Evolutionary conservation across 352 stramenopile species (phyloP).

Genomic region (Pythium volutum): DNA sequence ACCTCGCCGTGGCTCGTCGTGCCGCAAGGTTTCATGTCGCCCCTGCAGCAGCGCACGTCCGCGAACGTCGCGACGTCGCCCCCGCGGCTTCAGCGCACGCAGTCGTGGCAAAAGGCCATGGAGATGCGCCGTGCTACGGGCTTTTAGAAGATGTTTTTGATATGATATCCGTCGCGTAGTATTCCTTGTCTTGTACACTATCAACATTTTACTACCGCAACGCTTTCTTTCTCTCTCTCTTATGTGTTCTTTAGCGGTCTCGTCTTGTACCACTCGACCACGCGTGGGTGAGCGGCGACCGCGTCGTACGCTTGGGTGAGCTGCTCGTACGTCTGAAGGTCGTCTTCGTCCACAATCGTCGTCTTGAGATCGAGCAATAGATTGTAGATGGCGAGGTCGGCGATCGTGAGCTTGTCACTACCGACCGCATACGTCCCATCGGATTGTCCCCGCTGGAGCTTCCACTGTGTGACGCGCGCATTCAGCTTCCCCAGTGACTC

Average conservation of each 20-base stretch:
- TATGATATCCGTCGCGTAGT: conserved; percentile 18
- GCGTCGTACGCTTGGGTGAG: conserved; percentile 32
- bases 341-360: conserved; percentile 28
- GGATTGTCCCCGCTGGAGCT: not conserved
- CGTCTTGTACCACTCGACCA: conserved; percentile 39
- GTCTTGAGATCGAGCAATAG: conserved; percentile 40
- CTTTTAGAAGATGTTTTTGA: conserved; percentile 15
- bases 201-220: no score
- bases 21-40: conserved; percentile 33
- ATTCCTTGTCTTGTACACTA: not conserved
- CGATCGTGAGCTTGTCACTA: conserved; percentile 35
- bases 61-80: not conserved
- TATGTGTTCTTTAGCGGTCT: not conserved
- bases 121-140: conserved; percentile 39
- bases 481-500: conserved; percentile 40
- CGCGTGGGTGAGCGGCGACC: conserved; percentile 37
- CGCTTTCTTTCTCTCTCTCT: not conserved
- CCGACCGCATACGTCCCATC: conserved; percentile 25
- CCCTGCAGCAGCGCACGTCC: conserved; percentile 14
- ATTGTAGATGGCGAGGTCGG: conserved; percentile 52
- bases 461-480: conserved; percentile 31
- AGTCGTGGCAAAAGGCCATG: conserved; percentile 35
- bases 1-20: conserved; percentile 42
- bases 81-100: not conserved
- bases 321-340: conserved; percentile 9